A percentile compares a stretch with the other conserved stretches of the same genome.
These are phyloP conservation scores for Blastomyces gilchristii DNA, from an alignment of 2,329 filamentous ascomycete species.

Conservation along the genomic window DNA sequence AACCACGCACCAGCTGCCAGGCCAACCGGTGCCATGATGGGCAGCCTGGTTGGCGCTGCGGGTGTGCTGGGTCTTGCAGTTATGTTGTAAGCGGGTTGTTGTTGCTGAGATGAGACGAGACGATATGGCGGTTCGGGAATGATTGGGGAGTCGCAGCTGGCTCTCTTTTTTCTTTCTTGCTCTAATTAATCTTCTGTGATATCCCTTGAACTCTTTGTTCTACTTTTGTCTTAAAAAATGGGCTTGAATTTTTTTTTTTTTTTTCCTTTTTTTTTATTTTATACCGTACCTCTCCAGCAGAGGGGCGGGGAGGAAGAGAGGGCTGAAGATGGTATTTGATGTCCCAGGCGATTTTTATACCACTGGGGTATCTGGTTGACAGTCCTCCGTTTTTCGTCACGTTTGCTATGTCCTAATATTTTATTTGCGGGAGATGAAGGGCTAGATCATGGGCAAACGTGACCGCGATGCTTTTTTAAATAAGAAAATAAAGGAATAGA, in stretches of 20 bases:
- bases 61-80: conserved; percentile 17
- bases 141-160: background rate
- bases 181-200: background rate
- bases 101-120: background rate
- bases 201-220: background rate
- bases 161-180: too few relatives aligned
- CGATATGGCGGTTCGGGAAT: too few relatives aligned
- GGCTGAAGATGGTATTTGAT: background rate
- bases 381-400: background rate
- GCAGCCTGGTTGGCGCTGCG: conserved; percentile 15
- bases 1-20: background rate
- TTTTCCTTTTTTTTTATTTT: too few relatives aligned
- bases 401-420: background rate
- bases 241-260: too few relatives aligned
- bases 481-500: background rate
- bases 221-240: background rate
- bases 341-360: background rate
- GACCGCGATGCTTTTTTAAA: background rate
- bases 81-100: conserved; percentile 12
- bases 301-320: background rate
- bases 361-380: background rate
- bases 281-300: background rate
- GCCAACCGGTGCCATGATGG: conserved; percentile 11
- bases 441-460: background rate
- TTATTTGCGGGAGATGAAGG: background rate